Percentiles rank a stretch among this genome's conserved stretches.
Conservation (phyloP, 805 yeast species). For the Ogataea pilisensis region DNA sequence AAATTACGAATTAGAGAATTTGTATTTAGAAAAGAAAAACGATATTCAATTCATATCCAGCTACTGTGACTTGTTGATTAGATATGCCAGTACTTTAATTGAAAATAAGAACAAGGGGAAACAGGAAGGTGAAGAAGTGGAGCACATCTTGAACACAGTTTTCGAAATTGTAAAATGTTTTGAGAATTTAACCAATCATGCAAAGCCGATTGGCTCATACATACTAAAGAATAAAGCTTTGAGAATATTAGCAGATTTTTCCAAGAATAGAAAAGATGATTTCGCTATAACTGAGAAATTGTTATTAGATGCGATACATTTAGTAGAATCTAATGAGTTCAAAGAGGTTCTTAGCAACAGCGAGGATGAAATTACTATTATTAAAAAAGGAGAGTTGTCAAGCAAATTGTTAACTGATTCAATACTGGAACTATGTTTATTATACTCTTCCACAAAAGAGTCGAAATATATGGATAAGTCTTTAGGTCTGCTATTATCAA, state of each 20-base stretch:
- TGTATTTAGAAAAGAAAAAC: constrained; percentile 26
- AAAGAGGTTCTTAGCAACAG: constrained; percentile 3
- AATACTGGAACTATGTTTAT: constrained; percentile 27
- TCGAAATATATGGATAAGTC: constrained; percentile 22
- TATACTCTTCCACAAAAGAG: constrained; percentile 25
- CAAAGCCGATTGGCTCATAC: constrained; percentile 21
- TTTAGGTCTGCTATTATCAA: constrained; percentile 34
- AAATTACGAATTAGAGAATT: constrained; percentile 20
- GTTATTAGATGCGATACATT: constrained; percentile 26
- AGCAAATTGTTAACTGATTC: constrained; percentile 24
- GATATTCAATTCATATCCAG: constrained; percentile 30
- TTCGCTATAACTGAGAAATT: constrained; percentile 25
- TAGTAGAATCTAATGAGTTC: constrained; percentile 25
- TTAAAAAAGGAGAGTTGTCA: constrained; percentile 21
- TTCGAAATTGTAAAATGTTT: constrained; percentile 29
- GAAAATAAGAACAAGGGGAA: constrained; percentile 18
- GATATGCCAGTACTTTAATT: constrained; percentile 37
- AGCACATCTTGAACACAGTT: constrained; percentile 26
- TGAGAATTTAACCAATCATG: constrained; percentile 19
- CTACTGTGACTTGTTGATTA: constrained; percentile 35
- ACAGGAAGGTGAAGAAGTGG: constrained; percentile 21
- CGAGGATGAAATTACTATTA: constrained; percentile 17
- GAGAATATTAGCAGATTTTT: constrained; percentile 34
- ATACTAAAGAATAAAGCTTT: constrained; percentile 30
- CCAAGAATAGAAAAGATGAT: constrained; percentile 16